Base-by-base conservation (phyloP, 2,329 filamentous ascomycete species). In the Xylaria sp. region DNA sequence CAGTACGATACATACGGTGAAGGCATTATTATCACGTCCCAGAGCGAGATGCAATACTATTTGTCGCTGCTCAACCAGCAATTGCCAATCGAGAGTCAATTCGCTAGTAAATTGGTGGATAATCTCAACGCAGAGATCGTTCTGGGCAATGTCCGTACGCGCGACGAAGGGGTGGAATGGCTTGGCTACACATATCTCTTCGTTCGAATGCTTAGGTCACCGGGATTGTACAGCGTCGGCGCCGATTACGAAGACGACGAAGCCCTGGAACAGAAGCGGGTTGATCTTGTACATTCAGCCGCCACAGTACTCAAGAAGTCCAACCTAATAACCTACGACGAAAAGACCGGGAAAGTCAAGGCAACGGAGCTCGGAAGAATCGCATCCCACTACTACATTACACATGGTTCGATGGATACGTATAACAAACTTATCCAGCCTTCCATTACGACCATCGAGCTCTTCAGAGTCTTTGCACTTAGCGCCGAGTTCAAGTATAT, bases 401-500 rank as follows among this genome's bases (percentile, higher is more conserved):
- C 92, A 0, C 87, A 96, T 72, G 91, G 86, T 63, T 97, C 93
- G 13, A 99, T 99, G 94, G 83, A 93, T 63, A 97, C 91, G 1
- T 99, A 99, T 77, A 96, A 96, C 71, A 90, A 90, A 69, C 88
- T 97, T 62, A 91, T 99, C 44, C 92, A 97, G 69, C 92, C 93
- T 13, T 91, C 89, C 9, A 94, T 97, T 64, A 91, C 90, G 21
- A 90, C 90, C 5, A 96, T 99, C 60, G 94, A 99, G 74, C 83
- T 99, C 39, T 97, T 99, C 85, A 88, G 95, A 39, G 87, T 99
- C 22, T 99, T 99, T 69, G 89, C 95, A 11, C 82, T 97, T 34
- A 97, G 94, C 68, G 91, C 95, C 50, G 94, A 99, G 72, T 99
- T 99, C 81, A 97, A 97, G 73, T 99, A 96, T 72, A 99, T 99